Base-by-base conservation (phyloP, 2,329 filamentous ascomycete species). In the Thelonectria discophora region DNA sequence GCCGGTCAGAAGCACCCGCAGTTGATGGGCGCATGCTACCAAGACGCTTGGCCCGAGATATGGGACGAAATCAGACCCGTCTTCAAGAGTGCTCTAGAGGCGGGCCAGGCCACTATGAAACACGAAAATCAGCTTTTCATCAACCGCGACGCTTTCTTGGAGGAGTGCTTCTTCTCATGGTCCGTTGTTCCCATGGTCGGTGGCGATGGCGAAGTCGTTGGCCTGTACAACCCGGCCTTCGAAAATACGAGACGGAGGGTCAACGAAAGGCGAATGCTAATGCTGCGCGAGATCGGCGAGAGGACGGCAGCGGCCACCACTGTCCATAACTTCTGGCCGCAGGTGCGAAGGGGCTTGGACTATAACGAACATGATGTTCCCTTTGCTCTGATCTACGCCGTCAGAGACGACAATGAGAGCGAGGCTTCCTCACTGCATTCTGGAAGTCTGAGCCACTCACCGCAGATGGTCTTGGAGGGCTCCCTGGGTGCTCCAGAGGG, bases 141-240 rank as follows among this genome's bases (percentile, higher is more conserved):
- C 32, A 81, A 84, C 48, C 86, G 92, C 8, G 86, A 87, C 64
- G 86, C 88, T 1, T 92, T 86, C 63, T 76, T 92, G 1, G 91
- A 96, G 75, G 92, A 95, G 72, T 88, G 90, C 0, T 94, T 91
- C 72, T 94, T 94, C 73, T 91, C 89, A 12, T 94, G 91, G 91
- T 91, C 88, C 1, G 88, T 94, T 43, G 89, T 94, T 24, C 92
- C 92, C 0, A 82, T 94, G 64, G 85, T 94, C 1, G 91, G 91
- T 3, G 82, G 84, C 40, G 89, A 93, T 61, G 92, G 92, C 2
- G 86, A 86, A 12, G 90, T 94, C 8, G 86, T 91, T 63, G 91
- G 90, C 2, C 76, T 94, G 0, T 94, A 93, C 74, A 94, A 94
- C 70, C 91, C 91, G 3, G 86, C 89, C 0, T 94, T 94, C 66